Evolutionary conservation across 371 early-diverging fungal genomes (phyloP).

Genomic region (Caulochytrium protostelioides): DNA sequence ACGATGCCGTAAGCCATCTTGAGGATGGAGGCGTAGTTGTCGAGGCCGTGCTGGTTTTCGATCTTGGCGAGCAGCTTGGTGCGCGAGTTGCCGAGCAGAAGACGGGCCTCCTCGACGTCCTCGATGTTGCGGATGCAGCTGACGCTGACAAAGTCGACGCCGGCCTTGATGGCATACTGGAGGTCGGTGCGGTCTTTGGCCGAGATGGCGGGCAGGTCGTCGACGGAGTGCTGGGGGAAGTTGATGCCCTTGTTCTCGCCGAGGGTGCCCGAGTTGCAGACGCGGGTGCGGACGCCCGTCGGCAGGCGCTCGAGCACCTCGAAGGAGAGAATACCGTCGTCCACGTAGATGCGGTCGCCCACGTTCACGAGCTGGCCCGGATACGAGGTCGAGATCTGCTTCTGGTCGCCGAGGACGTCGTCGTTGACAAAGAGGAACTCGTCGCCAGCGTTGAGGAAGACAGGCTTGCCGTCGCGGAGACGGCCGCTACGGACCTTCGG

Average conservation of each 20-base stretch:
- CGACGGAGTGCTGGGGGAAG: slow-evolving; percentile 25
- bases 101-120: slow-evolving; percentile 25
- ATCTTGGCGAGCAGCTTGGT: slow-evolving; percentile 30
- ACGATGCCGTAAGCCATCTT: slow-evolving; percentile 36
- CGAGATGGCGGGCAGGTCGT: slow-evolving; percentile 20
- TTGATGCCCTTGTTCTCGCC: slow-evolving; percentile 35
- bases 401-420: slow-evolving; percentile 21
- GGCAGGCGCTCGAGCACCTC: slow-evolving; percentile 20
- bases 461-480: slow-evolving; percentile 12
- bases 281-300: slow-evolving; percentile 11
- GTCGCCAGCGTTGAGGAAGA: slow-evolving; percentile 15
- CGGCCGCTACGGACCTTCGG: slow-evolving; percentile 34
- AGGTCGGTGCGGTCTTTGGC: slow-evolving; percentile 33
- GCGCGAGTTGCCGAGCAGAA: slow-evolving; percentile 21
- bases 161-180: slow-evolving; percentile 23
- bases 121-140: slow-evolving; percentile 30
- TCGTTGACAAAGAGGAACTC: slow-evolving; percentile 29
- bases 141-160: slow-evolving; percentile 34
- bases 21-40: slow-evolving; percentile 34
- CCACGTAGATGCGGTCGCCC: slow-evolving; percentile 25
- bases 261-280: slow-evolving; percentile 20
- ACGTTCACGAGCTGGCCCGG: slow-evolving; percentile 19
- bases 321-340: slow-evolving; percentile 31
- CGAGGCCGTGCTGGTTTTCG: slow-evolving; percentile 29
- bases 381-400: slow-evolving; percentile 17